Conservation (phyloP, 2,329 filamentous ascomycete genomes). For the Colletotrichum sp. region DNA sequence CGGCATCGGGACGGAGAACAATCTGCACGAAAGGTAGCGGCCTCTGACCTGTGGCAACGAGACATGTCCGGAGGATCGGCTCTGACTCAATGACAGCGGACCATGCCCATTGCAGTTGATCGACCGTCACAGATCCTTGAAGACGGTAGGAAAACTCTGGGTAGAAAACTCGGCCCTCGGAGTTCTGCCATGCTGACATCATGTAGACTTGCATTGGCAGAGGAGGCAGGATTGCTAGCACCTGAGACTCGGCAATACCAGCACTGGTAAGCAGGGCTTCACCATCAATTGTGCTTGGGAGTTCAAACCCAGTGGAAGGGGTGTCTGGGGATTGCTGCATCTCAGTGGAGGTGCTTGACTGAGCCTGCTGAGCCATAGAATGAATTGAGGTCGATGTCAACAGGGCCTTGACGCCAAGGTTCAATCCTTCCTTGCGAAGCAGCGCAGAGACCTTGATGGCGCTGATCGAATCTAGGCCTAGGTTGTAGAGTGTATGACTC, state of each 20-base stretch:
- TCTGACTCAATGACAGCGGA: conserved; percentile 54
- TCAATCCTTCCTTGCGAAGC: conserved; percentile 67
- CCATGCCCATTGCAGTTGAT: conserved; percentile 66
- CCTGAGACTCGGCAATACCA: conserved; percentile 44
- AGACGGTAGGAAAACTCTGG: conserved; percentile 71
- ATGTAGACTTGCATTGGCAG: conserved; percentile 83
- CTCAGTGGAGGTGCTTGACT: conserved; percentile 32
- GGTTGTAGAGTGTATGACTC: conserved; percentile 74
- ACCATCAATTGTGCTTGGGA: conserved; percentile 36
- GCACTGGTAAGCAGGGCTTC: conserved; percentile 39
- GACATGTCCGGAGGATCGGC: conserved; percentile 72
- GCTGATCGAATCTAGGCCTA: conserved; percentile 91
- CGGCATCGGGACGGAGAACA: conserved; percentile 46
- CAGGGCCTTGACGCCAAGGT: conserved; percentile 73
- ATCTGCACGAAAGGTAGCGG: conserved; percentile 67
- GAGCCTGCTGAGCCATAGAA: conserved; percentile 53
- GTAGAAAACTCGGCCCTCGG: conserved; percentile 72
- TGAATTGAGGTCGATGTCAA: conserved; percentile 68
- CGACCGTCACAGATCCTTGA: conserved; percentile 37
- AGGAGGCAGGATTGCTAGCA: conserved; percentile 69
- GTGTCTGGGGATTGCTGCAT: neutral
- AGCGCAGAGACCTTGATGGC: conserved; percentile 82
- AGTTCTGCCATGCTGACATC: conserved; percentile 76
- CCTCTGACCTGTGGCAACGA: conserved; percentile 56
- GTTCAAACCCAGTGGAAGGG: neutral